phyloP scores from a whole-genome alignment of 106 monocot species.

The Allium fistulosum region DNA sequence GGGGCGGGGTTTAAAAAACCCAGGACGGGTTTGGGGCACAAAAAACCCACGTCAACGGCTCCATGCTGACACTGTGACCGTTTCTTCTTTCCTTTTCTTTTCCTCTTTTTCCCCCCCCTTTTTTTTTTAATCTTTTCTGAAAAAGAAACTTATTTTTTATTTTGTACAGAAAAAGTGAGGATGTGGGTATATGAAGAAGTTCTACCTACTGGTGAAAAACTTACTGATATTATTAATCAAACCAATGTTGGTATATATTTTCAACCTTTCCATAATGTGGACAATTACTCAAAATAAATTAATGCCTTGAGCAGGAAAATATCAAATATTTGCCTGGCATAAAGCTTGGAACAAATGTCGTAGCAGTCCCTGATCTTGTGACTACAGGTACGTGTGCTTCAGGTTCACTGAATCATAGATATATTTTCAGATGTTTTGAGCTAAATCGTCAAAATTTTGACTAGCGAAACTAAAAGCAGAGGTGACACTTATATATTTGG shows the following conservation, averaged over 20 bases:
- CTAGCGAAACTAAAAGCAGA: too few species aligned
- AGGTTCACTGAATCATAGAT: too few species aligned
- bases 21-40: too few species aligned
- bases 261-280: background rate
- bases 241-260: constrained; percentile 40
- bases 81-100: too few species aligned
- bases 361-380: constrained; percentile 82
- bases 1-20: too few species aligned
- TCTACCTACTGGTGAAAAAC: constrained; percentile 63
- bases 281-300: background rate
- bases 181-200: constrained; percentile 95
- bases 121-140: too few species aligned
- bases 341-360: constrained; percentile 78
- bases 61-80: too few species aligned
- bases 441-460: too few species aligned
- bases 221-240: constrained; percentile 59
- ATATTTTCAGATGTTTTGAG: too few species aligned
- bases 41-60: too few species aligned
- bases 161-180: constrained; percentile 69
- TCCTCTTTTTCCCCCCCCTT: too few species aligned
- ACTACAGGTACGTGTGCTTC: constrained; percentile 41
- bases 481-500: too few species aligned
- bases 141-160: background rate
- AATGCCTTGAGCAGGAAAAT: constrained; percentile 53
- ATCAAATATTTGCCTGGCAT: constrained; percentile 82